Evolutionary conservation across 2,329 filamentous ascomycete genomes (phyloP), one percentile per base, ranked within the genome.

Genomic region (Eutypella sp.): DNA sequence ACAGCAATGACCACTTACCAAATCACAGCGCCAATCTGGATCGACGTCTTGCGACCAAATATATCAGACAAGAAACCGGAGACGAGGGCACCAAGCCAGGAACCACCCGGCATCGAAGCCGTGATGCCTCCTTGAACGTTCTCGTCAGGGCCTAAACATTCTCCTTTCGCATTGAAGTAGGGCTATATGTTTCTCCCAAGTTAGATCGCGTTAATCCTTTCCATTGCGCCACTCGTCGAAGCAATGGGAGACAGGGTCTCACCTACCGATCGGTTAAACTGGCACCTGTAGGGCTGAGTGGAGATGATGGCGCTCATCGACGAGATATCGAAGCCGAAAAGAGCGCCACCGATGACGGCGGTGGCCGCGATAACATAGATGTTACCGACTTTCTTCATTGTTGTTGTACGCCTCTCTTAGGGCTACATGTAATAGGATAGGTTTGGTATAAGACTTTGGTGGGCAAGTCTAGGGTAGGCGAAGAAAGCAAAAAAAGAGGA

Each of bases 61-160:
- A 55, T 68, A 60, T 85, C 82, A 2, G 80, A 78, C 13, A 84
- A 54, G 55, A 72, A 73, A 37, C 81, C 81, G 39, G 81, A 84
- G 40, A 72, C 44, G 15, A 85, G 66, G 41, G 84, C 78, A 49
- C 82, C 84, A 20, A 84, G 63, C 69, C 81, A 87, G 1, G 84
- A 87, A 27, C 85, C 85, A 44, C 76, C 84, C 19, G 84, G 79
- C 82, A 88, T 88, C 41, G 82, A 71, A 19, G 85, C 83, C 0
- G 80, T 84, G 58, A 88, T 87, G 40, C 80, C 81, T 50, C 81
- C 81, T 60, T 81, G 78, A 1, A 73, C 65, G 45, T 66, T 60
- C 33, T 70, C 60, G 11, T 59, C 62, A 4, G 79, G 80, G 27
- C 81, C 81, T 15, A 68, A 72, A 61, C 76, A 81, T 36, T 49